Evolutionary conservation across 345 rosid genomes (phyloP), one percentile per base, ranked within the genome.

Genomic region (Orychophragmus violaceus): DNA sequence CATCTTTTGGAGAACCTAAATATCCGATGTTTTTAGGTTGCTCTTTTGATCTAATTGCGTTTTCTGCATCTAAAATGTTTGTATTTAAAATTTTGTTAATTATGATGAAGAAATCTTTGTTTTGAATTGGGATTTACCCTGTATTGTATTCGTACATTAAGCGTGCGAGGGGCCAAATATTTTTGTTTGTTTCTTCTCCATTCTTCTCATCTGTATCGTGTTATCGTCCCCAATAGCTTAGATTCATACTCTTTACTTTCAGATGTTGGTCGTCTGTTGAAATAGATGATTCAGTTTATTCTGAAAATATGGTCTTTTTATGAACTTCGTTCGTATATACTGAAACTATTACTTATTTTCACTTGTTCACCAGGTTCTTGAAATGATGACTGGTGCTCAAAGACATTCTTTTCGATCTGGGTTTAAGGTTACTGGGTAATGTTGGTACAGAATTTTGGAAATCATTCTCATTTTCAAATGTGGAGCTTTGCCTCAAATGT

Each of bases 401-500:
- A n/a, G n/a, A n/a, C n/a, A n/a, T n/a, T 70, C 28, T 24, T 57
- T 29, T 59, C 58, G 8, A 60, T 49, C 45, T 52, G 11, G 36
- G 54, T 27, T 27, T 27, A 70, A 0, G 6, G 36, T 42, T 35
- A 44, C 58, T 71, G 58, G 67, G 64, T 71, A 35, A 44, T 14
- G 62, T 45, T 32, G 37, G 23, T 22, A 55, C 50, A 70, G 9
- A 16, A 18, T 41, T 55, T 8, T 21, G 62, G 25, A 57, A 64
- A 52, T 39, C 62, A 52, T 29, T 55, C 57, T 68, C 21, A 17
- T 64, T 45, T 22, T 50, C 39, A 39, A 44, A 81, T 81, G 85
- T 81, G 81, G 85, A 36, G 45, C 33, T 78, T 78, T 78, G 79
- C 79, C 18, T 78, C 81, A 0, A 81, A 70, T 45, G 65, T 70